Conservation (phyloP, 192 early-diverging fungal genomes). For the Mortierella alpina region DNA sequence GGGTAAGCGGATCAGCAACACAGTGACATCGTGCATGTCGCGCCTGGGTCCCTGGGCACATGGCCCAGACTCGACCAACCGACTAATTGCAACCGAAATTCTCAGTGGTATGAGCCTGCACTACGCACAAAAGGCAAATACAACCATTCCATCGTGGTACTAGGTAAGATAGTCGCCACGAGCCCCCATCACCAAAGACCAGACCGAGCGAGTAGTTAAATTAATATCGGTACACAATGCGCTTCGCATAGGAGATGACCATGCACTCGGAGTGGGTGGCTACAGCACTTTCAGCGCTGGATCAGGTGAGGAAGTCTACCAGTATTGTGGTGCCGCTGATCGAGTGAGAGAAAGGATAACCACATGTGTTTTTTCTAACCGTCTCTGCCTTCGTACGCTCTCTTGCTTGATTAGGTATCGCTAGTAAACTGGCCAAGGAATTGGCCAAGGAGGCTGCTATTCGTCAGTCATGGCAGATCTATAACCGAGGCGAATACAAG, state of each 20-base stretch:
- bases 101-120: conserved; percentile 38
- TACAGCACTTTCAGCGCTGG: conserved; percentile 32
- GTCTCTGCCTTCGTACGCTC: background rate
- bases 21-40: background rate
- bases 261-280: conserved; percentile 51
- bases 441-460: conserved; percentile 39
- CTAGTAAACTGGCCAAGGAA: conserved; percentile 28
- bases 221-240: background rate
- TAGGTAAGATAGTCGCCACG: conserved; percentile 10
- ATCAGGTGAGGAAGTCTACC: conserved; percentile 17
- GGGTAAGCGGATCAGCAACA: conserved; percentile 1
- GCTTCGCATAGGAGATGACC: conserved; percentile 38
- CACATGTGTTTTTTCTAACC: background rate
- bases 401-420: conserved; percentile 15
- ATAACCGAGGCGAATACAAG: conserved; percentile 50
- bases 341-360: background rate
- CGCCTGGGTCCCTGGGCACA: background rate
- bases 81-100: background rate
- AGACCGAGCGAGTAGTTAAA: background rate
- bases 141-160: conserved; percentile 37
- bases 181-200: background rate
- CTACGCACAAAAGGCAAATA: conserved; percentile 41
- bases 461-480: conserved; percentile 52
- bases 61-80: background rate
- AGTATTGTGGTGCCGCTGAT: background rate